Conservation (phyloP, 306 rosid genomes). For the Lathyrus aphaca region DNA sequence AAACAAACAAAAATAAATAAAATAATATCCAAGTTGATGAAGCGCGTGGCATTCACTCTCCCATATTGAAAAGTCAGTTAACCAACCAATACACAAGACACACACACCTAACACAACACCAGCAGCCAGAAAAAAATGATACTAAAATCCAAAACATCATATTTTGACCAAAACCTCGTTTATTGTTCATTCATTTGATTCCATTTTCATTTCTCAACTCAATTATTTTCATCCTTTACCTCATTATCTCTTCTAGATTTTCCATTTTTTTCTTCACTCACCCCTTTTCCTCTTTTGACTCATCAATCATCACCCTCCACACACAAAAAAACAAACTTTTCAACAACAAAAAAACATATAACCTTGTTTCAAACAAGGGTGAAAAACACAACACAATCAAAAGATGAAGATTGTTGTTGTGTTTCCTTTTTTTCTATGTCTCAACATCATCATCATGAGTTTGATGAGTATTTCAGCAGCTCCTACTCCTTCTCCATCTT, state of each 20-base stretch:
- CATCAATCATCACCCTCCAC: conserved; percentile 18
- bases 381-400: conserved; percentile 10
- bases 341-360: conserved; percentile 1
- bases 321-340: neutral
- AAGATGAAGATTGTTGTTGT: conserved; percentile 34
- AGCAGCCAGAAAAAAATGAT: conserved; percentile 39
- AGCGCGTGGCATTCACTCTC: conserved; percentile 38
- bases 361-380: neutral
- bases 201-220: neutral
- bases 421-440: conserved; percentile 16
- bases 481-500: conserved; percentile 30
- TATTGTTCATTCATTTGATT: neutral
- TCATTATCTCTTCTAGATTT: conserved; percentile 13
- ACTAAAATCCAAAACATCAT: neutral
- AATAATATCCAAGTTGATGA: neutral
- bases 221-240: conserved; percentile 20
- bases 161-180: conserved; percentile 28
- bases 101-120: conserved; percentile 30
- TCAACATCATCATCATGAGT: conserved; percentile 3
- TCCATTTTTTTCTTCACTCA: neutral
- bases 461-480: conserved; percentile 34
- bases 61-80: neutral
- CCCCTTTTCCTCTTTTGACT: conserved; percentile 21
- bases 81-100: neutral
- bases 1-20: neutral